These are phyloP conservation scores for Pulveroboletus sp. DNA, from an alignment of 768 basidiomycete species.

Conservation along the genomic window DNA sequence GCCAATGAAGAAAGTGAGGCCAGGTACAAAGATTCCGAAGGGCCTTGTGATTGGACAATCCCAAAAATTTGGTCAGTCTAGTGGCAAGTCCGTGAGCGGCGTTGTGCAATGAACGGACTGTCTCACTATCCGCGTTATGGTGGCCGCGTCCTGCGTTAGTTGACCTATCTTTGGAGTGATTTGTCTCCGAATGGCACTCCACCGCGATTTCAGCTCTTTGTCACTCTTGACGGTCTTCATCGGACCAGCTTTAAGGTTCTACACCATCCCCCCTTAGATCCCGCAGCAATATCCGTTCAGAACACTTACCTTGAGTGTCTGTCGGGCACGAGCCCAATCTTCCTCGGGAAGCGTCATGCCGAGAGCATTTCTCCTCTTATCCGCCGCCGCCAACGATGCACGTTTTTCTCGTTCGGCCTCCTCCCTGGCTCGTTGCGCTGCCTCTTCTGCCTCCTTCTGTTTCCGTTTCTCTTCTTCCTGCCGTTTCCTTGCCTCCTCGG, in stretches of 20 bases:
- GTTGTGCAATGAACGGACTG: constrained; percentile 3
- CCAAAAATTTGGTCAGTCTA: constrained; percentile 41
- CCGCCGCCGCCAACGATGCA: constrained; percentile 35
- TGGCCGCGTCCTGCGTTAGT: constrained; percentile 62
- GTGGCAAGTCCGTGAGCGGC: constrained; percentile 8
- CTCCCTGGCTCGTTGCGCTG: constrained; percentile 29
- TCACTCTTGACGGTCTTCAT: constrained; percentile 62
- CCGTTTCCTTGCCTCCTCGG: constrained; percentile 40
- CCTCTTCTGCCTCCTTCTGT: constrained; percentile 30
- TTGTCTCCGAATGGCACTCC: constrained; percentile 65
- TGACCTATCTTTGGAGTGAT: constrained; percentile 88
- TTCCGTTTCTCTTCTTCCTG: constrained; percentile 38
- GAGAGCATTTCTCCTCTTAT: constrained; percentile 37
- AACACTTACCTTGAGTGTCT: constrained; percentile 47
- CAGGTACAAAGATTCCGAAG: constrained; percentile 48
- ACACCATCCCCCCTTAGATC: constrained; percentile 14
- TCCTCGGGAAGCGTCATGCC: constrained; percentile 54
- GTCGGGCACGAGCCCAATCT: constrained; percentile 61
- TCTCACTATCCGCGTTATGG: constrained; percentile 64
- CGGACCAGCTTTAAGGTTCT: constrained; percentile 62
- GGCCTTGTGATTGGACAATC: constrained; percentile 33
- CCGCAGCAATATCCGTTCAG: constrained; percentile 17
- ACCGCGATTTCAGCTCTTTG: constrained; percentile 50
- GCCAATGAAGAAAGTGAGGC: constrained; percentile 84
- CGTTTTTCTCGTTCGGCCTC: constrained; percentile 33